Percentiles rank a stretch among this genome's conserved stretches.
Conservation (phyloP, 2,329 filamentous ascomycete species). For the Pseudofabraea citricarpa region DNA sequence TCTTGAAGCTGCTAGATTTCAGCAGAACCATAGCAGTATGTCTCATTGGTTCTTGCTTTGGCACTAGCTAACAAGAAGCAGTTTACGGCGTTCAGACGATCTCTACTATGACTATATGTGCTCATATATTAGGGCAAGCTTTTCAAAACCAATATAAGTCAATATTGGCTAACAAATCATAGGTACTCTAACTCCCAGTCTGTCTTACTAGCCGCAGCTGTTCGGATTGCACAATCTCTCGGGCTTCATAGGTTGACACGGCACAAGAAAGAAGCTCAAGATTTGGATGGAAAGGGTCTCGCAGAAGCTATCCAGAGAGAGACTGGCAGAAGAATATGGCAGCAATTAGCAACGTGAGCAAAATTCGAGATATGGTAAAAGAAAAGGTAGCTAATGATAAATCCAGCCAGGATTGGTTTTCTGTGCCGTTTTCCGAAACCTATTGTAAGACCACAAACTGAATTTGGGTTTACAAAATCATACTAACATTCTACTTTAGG, state of each 20-base stretch:
- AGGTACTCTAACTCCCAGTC: conserved; percentile 41
- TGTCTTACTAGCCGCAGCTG: conserved; percentile 38
- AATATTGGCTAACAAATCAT: background rate
- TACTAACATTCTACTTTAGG: conserved; percentile 1
- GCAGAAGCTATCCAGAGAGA: conserved; percentile 9
- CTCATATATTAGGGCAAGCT: conserved; percentile 36
- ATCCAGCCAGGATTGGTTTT: conserved; percentile 15
- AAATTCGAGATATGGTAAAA: too few relatives aligned
- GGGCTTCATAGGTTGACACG: conserved; percentile 36
- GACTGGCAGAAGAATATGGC: conserved; percentile 12
- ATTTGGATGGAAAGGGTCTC: conserved; percentile 9
- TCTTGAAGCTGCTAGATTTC: conserved; percentile 41
- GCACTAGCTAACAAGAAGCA: background rate
- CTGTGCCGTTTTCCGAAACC: conserved; percentile 17
- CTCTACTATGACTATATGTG: conserved; percentile 41
- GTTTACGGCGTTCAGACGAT: conserved; percentile 41
- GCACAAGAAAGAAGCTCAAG: conserved; percentile 11
- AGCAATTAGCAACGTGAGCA: conserved; percentile 10
- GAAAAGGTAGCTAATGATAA: background rate
- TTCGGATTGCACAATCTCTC: conserved; percentile 41
- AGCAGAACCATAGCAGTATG: conserved; percentile 32
- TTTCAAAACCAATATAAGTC: background rate
- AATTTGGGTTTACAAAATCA: background rate
- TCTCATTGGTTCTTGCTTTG: background rate
- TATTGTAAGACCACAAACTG: conserved; percentile 9